Evolutionary conservation across 1,284 basidiomycete genomes (phyloP), one percentile per base, ranked within the genome.

Genomic region (Salmacisia buchloeana): DNA sequence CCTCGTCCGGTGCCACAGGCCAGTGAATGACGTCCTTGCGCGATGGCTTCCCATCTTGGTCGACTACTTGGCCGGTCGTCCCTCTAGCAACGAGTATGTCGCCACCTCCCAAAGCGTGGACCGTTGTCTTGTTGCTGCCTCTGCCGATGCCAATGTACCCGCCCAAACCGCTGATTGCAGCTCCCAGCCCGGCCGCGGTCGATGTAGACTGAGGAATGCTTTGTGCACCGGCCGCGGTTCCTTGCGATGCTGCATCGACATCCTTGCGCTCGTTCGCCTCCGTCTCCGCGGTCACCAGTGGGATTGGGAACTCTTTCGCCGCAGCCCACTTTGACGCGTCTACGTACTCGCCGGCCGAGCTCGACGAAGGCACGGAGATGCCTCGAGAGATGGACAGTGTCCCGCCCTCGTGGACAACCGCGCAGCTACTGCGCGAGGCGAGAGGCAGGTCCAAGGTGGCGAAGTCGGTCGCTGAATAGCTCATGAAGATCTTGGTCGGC

Each of bases 141-240:
- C 72, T 56, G 64, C 89, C 89, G 39, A 94, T 81, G 12, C 89
- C 90, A 86, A 96, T 92, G 76, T 94, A 94, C 12, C 91, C 91
- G 10, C 90, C 88, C 18, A 94, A 81, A 1, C 91, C 90, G 10
- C 85, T 86, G 36, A 94, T 83, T 0, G 90, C 87, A 33, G 86
- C 86, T 83, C 87, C 56, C 15, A 88, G 31, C 85, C 83, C 72
- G 2, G 49, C 49, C 18, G 27, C 12, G 3, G 49, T 54, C 49
- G 49, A 54, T 6, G 49, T 54, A 13, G 49, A 54, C 21, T 27
- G 18, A 27, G 49, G 49, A 1, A 52, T 83, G 83, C 35, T 83
- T 76, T 54, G 81, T 81, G 58, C 73, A 35, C 41, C 56, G 61
- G 68, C 65, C 63, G 45, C 58, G 59, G 56, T 63, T 31, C 56